phyloP scores from a whole-genome alignment of 352 stramenopile genomes.

The Pythium vanterpoolii region DNA sequence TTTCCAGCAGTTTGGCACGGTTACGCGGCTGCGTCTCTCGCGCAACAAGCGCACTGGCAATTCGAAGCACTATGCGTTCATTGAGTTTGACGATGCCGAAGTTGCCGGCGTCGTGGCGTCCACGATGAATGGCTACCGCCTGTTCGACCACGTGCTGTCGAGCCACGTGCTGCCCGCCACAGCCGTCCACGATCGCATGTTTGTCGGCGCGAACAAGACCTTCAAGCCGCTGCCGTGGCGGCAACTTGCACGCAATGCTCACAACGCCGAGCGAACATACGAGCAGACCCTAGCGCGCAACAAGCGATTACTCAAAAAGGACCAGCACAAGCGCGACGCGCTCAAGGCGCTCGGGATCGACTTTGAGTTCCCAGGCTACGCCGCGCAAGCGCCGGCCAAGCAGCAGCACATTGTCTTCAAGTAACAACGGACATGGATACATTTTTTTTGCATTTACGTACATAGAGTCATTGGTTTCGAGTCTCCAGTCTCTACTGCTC shows the following conservation, averaged over 20 bases:
- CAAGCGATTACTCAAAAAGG: slow-evolving; percentile 72
- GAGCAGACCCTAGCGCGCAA: slow-evolving; percentile 68
- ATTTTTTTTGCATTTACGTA: slow-evolving; percentile 9
- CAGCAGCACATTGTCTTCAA: slow-evolving; percentile 76
- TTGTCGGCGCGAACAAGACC: slow-evolving; percentile 78
- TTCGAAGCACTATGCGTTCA: slow-evolving; percentile 96
- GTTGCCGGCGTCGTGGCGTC: slow-evolving; percentile 92
- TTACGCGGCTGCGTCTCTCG: slow-evolving; percentile 90
- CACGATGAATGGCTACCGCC: slow-evolving; percentile 95
- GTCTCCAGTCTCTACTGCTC: background rate
- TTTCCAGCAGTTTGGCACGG: slow-evolving; percentile 95
- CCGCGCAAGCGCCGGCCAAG: slow-evolving; percentile 61
- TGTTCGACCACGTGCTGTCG: slow-evolving; percentile 92
- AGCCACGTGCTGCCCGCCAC: slow-evolving; percentile 89
- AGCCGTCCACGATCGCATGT: slow-evolving; percentile 88
- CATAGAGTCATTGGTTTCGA: background rate
- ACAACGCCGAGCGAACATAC: slow-evolving; percentile 79
- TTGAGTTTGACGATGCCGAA: slow-evolving; percentile 93
- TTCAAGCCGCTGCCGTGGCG: slow-evolving; percentile 74
- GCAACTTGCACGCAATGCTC: slow-evolving; percentile 67
- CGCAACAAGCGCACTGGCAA: slow-evolving; percentile 94
- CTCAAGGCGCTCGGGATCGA: slow-evolving; percentile 78
- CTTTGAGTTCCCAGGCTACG: slow-evolving; percentile 82
- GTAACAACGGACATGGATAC: slow-evolving; percentile 13
- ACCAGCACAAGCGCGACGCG: slow-evolving; percentile 74